Base-by-base conservation (phyloP, 331 rosid genomes). In the Telfairia occidentalis region DNA sequence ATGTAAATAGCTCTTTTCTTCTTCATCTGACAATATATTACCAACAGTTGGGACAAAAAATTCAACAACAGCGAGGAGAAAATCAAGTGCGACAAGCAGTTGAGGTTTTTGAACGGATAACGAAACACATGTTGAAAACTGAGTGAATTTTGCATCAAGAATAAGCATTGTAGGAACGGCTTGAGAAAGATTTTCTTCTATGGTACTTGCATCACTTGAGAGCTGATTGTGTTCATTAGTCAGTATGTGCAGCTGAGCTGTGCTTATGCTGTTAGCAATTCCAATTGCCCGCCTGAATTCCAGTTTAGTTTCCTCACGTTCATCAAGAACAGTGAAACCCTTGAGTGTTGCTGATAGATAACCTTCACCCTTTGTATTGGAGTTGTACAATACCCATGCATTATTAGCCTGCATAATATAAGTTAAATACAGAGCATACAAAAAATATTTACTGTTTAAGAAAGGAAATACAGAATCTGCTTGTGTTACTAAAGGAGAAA, bases 201-300 rank as follows among this genome's bases (percentile, higher is more conserved):
- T 29, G 11, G 71, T 65, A 81, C 78, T 85, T 84, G 74, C 77
- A 78, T 78, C 82, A 64, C 64, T 65, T 28, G 59, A 71, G 16
- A 74, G 84, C 81, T 78, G 82, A 60, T 84, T 83, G 63, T 83
- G 83, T 80, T 79, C 54, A 79, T 67, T 38, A 35, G 84, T 75
- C 52, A 34, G 78, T 77, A 83, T 58, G 79, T 70, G 73, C 43
- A 73, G 61, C 45, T 81, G 76, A 81, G 80, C 58, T 63, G 87
- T 65, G 38, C 89, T 90, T 63, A 85, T 52, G 78, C 80, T 83
- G 59, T 80, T 82, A 28, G 96, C 86, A 85, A 77, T 87, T 86
- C 98, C 97, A 57, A 95, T 84, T 19, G 96, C 98, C 89, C 90
- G 83, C 84, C 95, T 91, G 82, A 90, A 95, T 83, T 89, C 90